These are phyloP conservation scores for Delonix regia DNA, from an alignment of 306 rosid genomes.

Conservation along the genomic window DNA sequence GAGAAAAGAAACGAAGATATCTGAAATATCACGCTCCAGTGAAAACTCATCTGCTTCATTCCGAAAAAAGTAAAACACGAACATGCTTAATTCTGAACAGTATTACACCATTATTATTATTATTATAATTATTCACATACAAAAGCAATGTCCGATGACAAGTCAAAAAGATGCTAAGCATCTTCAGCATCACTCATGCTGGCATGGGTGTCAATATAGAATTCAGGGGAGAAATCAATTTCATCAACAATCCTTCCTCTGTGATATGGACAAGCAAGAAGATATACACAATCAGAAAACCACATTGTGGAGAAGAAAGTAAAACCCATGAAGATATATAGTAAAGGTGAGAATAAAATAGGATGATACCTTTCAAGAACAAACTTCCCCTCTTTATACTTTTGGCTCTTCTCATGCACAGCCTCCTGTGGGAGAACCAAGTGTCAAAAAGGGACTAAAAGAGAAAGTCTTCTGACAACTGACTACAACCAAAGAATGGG, in stretches of 20 bases:
- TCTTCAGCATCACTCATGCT: constrained; percentile 77
- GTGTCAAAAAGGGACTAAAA: neutral
- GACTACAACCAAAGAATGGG: neutral
- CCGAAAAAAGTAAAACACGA: neutral
- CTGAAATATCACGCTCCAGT: neutral
- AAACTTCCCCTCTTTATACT: constrained; percentile 91
- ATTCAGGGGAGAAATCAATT: constrained; percentile 60
- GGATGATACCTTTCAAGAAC: constrained; percentile 84
- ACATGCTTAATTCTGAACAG: constrained; percentile 16
- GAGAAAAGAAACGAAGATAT: too few species aligned
- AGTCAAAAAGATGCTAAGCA: constrained; percentile 43
- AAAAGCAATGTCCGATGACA: neutral
- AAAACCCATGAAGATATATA: constrained; percentile 3
- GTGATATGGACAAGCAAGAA: constrained; percentile 19
- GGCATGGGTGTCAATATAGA: constrained; percentile 58
- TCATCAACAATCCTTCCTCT: constrained; percentile 84
- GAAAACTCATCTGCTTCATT: constrained; percentile 4
- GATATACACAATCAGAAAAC: constrained; percentile 25
- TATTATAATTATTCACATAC: constrained; percentile 24
- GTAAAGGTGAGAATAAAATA: neutral
- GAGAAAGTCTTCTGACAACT: neutral
- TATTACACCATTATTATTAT: constrained; percentile 21
- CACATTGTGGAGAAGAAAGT: neutral
- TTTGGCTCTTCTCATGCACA: constrained; percentile 83
- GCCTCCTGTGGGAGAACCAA: constrained; percentile 55